phyloP scores from a whole-genome alignment of 208 protist genomes.

The Acanthamoeba lenticulata region DNA sequence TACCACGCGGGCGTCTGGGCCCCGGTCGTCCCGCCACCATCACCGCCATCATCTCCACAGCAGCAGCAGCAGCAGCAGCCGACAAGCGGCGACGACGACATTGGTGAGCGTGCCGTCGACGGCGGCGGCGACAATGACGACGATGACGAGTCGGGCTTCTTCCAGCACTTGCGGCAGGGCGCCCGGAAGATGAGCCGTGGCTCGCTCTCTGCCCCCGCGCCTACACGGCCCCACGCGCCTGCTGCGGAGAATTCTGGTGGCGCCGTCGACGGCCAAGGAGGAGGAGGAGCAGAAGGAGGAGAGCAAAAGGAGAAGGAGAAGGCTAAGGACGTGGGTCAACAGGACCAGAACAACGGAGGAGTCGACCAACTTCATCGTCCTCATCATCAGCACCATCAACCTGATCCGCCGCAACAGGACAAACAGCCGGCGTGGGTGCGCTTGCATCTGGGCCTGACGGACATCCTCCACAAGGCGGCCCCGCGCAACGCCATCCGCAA shows the following conservation, averaged over 20 bases:
- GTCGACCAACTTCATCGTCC: too few species aligned
- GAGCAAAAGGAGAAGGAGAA: too few species aligned
- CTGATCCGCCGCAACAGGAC: background rate
- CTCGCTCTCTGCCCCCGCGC: background rate
- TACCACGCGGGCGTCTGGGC: too few species aligned
- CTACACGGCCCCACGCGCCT: background rate
- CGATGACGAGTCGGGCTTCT: background rate
- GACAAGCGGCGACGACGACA: too few species aligned
- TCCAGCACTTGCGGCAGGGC: background rate
- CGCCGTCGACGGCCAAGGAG: background rate
- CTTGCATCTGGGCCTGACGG: background rate
- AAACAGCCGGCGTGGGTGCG: background rate
- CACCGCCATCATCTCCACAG: too few species aligned
- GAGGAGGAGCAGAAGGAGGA: too few species aligned
- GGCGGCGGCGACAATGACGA: too few species aligned
- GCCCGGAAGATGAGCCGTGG: background rate
- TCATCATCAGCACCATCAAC: background rate
- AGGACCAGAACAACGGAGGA: too few species aligned
- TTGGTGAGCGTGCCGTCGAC: too few species aligned
- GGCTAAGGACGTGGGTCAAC: too few species aligned
- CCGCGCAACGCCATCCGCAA: background rate
- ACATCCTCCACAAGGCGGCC: background rate
- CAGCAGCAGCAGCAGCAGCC: too few species aligned
- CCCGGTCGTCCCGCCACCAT: too few species aligned
- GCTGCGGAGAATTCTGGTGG: background rate